Evolutionary conservation across 371 early-diverging fungal genomes (phyloP).

Genomic region (Dinochytrium kinnereticum): DNA sequence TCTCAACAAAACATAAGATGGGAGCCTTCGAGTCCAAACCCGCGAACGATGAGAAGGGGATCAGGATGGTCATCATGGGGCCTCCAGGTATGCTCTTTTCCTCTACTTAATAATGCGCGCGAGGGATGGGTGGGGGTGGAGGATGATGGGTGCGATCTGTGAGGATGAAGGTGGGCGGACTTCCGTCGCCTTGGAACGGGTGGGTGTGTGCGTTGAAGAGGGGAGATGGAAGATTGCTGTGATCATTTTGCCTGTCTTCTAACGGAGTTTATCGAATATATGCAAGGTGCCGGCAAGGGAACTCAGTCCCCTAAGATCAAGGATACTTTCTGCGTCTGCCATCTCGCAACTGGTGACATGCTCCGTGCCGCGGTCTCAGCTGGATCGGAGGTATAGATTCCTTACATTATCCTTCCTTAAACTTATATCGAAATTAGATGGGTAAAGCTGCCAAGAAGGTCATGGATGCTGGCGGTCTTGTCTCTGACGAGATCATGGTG

Average conservation of each 20-base stretch:
- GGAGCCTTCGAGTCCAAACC: constrained; percentile 23
- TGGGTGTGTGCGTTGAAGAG: no score
- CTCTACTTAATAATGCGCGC: no score
- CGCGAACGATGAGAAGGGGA: constrained; percentile 43
- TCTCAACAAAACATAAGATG: no score
- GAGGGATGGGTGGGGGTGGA: no score
- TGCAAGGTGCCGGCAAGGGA: constrained; percentile 90
- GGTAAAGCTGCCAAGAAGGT: constrained; percentile 96
- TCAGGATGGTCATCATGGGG: constrained; percentile 91
- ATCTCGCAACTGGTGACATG: constrained; percentile 98
- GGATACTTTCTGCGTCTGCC: constrained; percentile 93
- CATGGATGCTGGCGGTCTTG: constrained; percentile 98
- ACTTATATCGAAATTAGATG: no score
- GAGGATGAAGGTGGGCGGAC: no score
- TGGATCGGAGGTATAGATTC: constrained; percentile 79
- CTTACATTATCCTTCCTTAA: no score
- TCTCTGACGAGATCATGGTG: constrained; percentile 98
- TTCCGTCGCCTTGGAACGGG: no score
- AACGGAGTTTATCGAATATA: no score
- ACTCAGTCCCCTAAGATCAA: constrained; percentile 96
- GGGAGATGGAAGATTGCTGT: no score
- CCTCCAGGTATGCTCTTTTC: constrained; percentile 82
- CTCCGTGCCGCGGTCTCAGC: constrained; percentile 94
- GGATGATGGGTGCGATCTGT: no score
- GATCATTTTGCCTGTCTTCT: no score